Evolutionary conservation across 768 basidiomycete genomes (phyloP), one percentile per base, ranked within the genome.

Genomic region (Tephrocybe sp.): DNA sequence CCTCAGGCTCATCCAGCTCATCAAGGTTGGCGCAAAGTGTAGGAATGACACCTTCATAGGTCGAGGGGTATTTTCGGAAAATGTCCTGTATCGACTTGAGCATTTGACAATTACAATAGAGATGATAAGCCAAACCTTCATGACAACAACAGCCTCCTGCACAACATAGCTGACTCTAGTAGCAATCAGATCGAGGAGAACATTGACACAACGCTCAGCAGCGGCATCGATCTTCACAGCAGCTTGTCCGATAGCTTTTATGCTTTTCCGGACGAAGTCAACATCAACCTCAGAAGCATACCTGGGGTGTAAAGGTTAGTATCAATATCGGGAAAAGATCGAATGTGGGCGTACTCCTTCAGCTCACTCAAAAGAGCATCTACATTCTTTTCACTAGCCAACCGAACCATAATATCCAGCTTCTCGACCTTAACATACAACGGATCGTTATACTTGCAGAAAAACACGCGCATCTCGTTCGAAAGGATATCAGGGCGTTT

Each of bases 391-490:
- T 97, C 95, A 18, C 77, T 79, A 11, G 92, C 94, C 48, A 99
- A 72, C 47, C 92, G 78, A 43, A 97, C 90, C 97, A 99, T 99
- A 64, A 98, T 97, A 59, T 97, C 97, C 57, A 99, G 71, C 69
- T 99, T 98, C 68, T 97, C 97, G 45, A 97, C 82, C 68, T 99
- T 99, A 65, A 98, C 94, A 61, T 98, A 99, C n/a, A 95, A 72
- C 4, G 95, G 95, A 62, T 99, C 95, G 62, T 98, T 98, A 71
- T 99, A 98, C 68, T 99, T 99, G 83, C 95, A 97, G 76, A 98
- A 99, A 67, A 99, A 99, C 16, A 99, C 97, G 38, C 94, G 81
- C 91, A 99, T 94, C 68, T 99, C 95, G 68, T 90, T 97, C 6
- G 87, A 82, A 8, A 99, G 80, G 51, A 97, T 77, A 54, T 94